phyloP scores from a whole-genome alignment of 805 yeast species.

The Sugiyamaella chiloensis region DNA sequence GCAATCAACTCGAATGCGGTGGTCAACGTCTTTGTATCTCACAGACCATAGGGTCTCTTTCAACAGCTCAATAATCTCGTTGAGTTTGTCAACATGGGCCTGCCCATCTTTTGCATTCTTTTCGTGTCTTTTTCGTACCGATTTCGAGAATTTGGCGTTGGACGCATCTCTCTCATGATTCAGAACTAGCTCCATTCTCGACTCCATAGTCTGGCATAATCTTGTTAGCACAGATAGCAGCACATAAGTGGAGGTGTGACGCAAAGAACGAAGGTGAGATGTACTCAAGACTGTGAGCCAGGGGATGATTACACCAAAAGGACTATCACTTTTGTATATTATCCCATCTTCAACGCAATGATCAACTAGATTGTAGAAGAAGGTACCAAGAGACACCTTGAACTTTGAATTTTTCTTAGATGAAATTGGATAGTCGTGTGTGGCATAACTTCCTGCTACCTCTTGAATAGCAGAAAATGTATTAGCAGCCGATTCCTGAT shows the following conservation, averaged over 20 bases:
- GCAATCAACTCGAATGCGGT: conserved; percentile 67
- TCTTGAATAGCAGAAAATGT: conserved; percentile 72
- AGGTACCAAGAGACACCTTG: conserved; percentile 51
- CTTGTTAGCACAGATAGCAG: conserved; percentile 59
- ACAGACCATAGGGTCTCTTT: conserved; percentile 65
- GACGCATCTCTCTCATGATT: background rate
- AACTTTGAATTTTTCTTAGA: conserved; percentile 52
- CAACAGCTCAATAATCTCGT: conserved; percentile 57
- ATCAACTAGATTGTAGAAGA: conserved; percentile 37
- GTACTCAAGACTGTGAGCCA: conserved; percentile 78
- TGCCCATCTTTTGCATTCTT: conserved; percentile 30
- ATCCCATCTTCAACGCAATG: conserved; percentile 14
- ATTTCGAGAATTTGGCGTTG: background rate
- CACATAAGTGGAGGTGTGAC: conserved; percentile 62
- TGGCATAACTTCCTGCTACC: conserved; percentile 52
- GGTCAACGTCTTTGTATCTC: conserved; percentile 78
- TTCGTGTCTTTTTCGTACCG: conserved; percentile 8
- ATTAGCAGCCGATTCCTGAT: conserved; percentile 64
- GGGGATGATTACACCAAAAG: conserved; percentile 37
- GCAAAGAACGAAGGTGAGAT: conserved; percentile 63
- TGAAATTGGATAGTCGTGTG: conserved; percentile 67
- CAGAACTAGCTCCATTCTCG: background rate
- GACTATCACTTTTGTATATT: conserved; percentile 32
- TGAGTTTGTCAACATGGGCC: conserved; percentile 23
- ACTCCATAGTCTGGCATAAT: conserved; percentile 39